phyloP scores from a whole-genome alignment of 768 basidiomycete species.

The Kwoniella mangroviensis region DNA sequence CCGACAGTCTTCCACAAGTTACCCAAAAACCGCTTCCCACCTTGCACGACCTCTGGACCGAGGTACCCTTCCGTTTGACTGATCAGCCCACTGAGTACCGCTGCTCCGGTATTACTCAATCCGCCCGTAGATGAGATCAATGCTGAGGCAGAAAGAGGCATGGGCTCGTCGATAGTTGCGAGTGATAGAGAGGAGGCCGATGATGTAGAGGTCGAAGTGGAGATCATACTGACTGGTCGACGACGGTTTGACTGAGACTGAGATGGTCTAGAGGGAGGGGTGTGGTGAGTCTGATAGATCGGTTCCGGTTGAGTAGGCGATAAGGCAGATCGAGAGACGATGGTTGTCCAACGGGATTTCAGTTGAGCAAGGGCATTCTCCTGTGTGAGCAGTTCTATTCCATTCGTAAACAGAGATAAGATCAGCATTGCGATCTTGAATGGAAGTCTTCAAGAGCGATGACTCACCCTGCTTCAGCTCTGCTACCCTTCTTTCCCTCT shows the following conservation, averaged over 20 bases:
- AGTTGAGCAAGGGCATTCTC: constrained; percentile 42
- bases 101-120: constrained; percentile 8
- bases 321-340: constrained; percentile 38
- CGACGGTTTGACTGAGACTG: constrained; percentile 11
- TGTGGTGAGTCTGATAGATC: constrained; percentile 2
- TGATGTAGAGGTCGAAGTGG: constrained; percentile 28
- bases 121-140: constrained; percentile 11
- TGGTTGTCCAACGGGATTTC: constrained; percentile 44
- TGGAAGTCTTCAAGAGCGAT: background rate
- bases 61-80: constrained; percentile 27
- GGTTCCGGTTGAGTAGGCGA: constrained; percentile 16
- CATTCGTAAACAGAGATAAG: background rate
- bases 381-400: constrained; percentile 42
- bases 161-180: constrained; percentile 23
- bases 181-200: constrained; percentile 32
- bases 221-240: constrained; percentile 26
- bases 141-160: constrained; percentile 7
- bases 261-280: background rate
- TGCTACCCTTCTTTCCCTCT: constrained; percentile 45
- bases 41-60: constrained; percentile 32
- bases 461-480: constrained; percentile 47
- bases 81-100: constrained; percentile 16
- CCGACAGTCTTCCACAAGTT: constrained; percentile 47
- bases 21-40: constrained; percentile 47
- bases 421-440: background rate